These are phyloP conservation scores for Hyaloraphidium curvatum DNA, from an alignment of 192 early-diverging fungal genomes.

Conservation along the genomic window DNA sequence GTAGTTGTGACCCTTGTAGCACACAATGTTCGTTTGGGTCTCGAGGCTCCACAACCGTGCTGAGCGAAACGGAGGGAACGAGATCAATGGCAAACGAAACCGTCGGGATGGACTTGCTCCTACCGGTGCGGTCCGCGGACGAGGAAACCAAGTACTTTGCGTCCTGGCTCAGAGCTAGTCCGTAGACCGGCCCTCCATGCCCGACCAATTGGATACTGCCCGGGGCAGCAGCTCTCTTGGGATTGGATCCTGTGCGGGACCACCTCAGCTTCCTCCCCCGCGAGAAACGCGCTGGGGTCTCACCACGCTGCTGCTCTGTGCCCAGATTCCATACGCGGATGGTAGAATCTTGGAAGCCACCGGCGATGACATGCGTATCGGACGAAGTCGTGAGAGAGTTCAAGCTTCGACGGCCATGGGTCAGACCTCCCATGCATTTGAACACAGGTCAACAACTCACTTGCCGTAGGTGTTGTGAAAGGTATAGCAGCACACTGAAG, in stretches of 20 bases:
- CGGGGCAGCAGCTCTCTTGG: not conserved
- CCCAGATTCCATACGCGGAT: constrained; percentile 84
- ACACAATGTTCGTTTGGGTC: constrained; percentile 76
- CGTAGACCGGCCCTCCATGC: constrained; percentile 83
- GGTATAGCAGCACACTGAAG: constrained; percentile 86
- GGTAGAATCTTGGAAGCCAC: constrained; percentile 87
- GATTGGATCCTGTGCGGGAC: not conserved
- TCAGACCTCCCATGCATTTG: not conserved
- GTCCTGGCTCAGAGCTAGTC: constrained; percentile 66
- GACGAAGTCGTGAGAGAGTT: constrained; percentile 68
- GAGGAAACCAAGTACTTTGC: constrained; percentile 67
- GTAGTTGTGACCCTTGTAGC: constrained; percentile 90
- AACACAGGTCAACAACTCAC: constrained; percentile 2
- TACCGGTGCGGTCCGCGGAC: constrained; percentile 81
- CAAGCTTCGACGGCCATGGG: constrained; percentile 24
- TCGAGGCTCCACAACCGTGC: constrained; percentile 91
- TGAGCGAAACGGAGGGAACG: constrained; percentile 11
- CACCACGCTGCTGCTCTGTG: constrained; percentile 22
- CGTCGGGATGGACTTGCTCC: too few species aligned
- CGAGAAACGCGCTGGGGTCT: not conserved
- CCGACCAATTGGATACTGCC: constrained; percentile 32
- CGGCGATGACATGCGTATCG: constrained; percentile 63
- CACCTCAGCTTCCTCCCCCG: not conserved
- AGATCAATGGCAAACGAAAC: not conserved
- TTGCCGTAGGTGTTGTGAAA: constrained; percentile 80